Percentiles rank a stretch among this genome's conserved stretches.
Evolutionary conservation across 2,329 filamentous ascomycete genomes (phyloP).

Genomic region (Exophiala xenobiotica): DNA sequence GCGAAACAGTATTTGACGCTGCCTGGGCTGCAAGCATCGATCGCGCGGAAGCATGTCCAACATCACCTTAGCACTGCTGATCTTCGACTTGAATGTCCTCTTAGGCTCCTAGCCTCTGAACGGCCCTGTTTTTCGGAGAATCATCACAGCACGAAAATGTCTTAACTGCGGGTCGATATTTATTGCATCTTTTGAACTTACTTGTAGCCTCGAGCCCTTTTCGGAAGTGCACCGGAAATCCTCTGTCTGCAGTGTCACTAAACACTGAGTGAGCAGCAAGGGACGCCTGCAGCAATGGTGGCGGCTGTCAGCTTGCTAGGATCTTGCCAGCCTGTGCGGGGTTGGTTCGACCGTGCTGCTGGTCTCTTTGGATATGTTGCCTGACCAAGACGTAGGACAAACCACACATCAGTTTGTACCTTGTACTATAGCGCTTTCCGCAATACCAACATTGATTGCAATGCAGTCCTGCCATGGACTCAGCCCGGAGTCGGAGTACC

Average conservation of each 20-base stretch:
- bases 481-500: no score
- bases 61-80: neutral
- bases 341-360: no score
- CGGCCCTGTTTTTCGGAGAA: neutral
- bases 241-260: neutral
- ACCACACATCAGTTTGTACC: neutral
- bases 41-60: neutral
- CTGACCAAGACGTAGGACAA: slow-evolving; percentile 1
- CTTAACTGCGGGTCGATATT: neutral
- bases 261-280: neutral
- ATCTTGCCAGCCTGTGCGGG: no score
- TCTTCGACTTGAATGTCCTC: neutral
- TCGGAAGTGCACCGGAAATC: no score
- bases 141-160: neutral
- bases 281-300: neutral
- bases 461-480: no score
- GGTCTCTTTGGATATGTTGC: no score
- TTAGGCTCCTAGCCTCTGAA: neutral
- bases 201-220: no score
- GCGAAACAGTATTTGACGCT: neutral
- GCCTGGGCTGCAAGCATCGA: neutral
- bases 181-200: neutral
- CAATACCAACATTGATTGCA: no score
- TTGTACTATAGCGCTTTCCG: no score
- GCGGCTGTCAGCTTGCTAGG: neutral